Evolutionary conservation across 208 protist species (phyloP).

Genomic region (Trichomonas vaginalis): DNA sequence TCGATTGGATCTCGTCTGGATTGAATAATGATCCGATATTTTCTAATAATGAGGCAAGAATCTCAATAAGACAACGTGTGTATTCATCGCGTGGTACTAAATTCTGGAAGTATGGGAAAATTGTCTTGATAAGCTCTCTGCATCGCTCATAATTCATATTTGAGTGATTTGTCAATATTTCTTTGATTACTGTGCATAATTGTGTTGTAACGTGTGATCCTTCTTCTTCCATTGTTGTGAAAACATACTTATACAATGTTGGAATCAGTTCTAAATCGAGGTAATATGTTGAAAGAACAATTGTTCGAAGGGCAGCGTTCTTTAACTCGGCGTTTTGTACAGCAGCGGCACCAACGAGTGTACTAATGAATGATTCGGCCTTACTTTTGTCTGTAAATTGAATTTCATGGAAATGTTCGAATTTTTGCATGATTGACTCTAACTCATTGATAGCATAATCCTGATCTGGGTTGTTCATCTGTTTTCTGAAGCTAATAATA

Average conservation of each 20-base stretch:
- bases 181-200: not conserved
- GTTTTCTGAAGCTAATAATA: not conserved
- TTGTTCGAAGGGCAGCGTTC: not conserved
- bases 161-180: not conserved
- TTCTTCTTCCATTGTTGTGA: not conserved
- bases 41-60: not conserved
- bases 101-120: not conserved
- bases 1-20: not conserved
- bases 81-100: not conserved
- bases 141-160: not conserved
- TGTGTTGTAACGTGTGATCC: not conserved
- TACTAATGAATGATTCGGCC: not conserved
- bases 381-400: not conserved
- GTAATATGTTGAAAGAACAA: not conserved
- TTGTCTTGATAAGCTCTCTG: not conserved
- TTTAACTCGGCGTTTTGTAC: not conserved
- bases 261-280: not conserved
- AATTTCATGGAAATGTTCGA: not conserved
- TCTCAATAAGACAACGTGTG: not conserved
- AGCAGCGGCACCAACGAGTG: not conserved
- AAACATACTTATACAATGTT: not conserved
- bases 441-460: not conserved
- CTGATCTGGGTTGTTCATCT: not conserved
- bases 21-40: not conserved
- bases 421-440: not conserved